Evolutionary conservation across 2,329 filamentous ascomycete genomes (phyloP), one percentile per base, ranked within the genome.

Genomic region (Trichoderma citrinoviride): DNA sequence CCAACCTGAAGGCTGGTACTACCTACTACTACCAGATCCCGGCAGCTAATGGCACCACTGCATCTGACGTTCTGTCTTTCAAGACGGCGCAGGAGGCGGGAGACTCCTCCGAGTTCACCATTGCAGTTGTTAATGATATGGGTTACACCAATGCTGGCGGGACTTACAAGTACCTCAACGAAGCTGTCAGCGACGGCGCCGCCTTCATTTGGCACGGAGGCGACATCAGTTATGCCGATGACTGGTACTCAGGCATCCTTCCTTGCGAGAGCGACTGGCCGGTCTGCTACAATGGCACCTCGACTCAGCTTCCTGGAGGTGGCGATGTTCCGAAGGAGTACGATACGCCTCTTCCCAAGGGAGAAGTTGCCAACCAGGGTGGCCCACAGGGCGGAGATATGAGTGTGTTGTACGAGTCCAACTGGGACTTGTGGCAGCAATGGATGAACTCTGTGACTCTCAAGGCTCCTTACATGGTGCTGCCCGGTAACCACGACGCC

Each of bases 381-480:
- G 57, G 57, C 17, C 57, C 57, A 1, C 12, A 52, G 12, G 57
- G 57, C 6, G 57, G 57, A 21, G 57, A 61, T 25, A 61, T 61
- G 57, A 61, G 46, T 19, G 57, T 61, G 2, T 25, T 61, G 7
- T 61, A 61, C 19, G 57, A 61, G 17, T 61, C 57, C 6, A 61
- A 61, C 7, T 61, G 57, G 57, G 57, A 61, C 41, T n/a, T 61
- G 10, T 61, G 57, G 57, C 57, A 61, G 23, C 57, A 61, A 2
- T 61, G 57, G 57, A 61, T 61, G 57, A 61, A 61, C 21, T 1
- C 57, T 3, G 6, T 61, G 19, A 23, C n/a, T 3, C 46, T 52
- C 7, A 50, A 52, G 7, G 33, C 46, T 40, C 57, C 57, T 23
- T 19, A 61, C n/a, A 61, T 61, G 57, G 57, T 61, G 8, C 17